Evolutionary conservation across 148 eudicot species (phyloP), one percentile per base, ranked within the genome.

Genomic region (Camellia lanceoleosa): DNA sequence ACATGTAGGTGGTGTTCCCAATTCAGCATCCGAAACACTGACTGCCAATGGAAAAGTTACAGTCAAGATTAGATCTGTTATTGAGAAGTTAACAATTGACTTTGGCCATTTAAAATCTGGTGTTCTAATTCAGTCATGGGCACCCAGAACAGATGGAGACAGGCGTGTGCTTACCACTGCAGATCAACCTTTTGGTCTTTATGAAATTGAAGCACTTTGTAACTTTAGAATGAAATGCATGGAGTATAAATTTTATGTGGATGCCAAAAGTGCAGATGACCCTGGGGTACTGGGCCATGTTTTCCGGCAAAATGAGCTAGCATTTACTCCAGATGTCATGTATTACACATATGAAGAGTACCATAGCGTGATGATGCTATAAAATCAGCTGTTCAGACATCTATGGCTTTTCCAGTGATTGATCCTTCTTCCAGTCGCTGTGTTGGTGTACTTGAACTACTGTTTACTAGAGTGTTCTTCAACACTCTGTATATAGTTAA

Each of bases 221-320:
- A 82, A 83, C 70, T 91, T 88, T 71, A 85, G 95, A 82, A 85
- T 87, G 68, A 84, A 83, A 3, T 91, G 87, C 72, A 65, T 80
- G 81, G 85, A 79, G 84, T 87, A 88, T 66, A 82, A 78, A 65
- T 85, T 90, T 47, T 58, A 82, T 44, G 85, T 83, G 13, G 94
- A 91, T 73, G 90, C 80, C 3, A 88, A 82, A 77, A 81, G 79
- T 52, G 83, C 83, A 59, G 72, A 74, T 58, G 74, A 79, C 23
- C 93, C 88, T 8, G 93, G 92, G 44, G 84, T 89, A 18, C 90
- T 89, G 71, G 92, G 90, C 38, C 92, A 91, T 60, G 94, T 89
- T 6, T 91, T 89, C 68, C 73, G 84, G 20, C 87, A 83, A 38
- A 85, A 87, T 77, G 66, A 84, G 82, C 91, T 90, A 0, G 95